Evolutionary conservation across 495 filamentous ascomycete species (phyloP), one percentile per base, ranked within the genome.

Genomic region (Neurospora sp.): DNA sequence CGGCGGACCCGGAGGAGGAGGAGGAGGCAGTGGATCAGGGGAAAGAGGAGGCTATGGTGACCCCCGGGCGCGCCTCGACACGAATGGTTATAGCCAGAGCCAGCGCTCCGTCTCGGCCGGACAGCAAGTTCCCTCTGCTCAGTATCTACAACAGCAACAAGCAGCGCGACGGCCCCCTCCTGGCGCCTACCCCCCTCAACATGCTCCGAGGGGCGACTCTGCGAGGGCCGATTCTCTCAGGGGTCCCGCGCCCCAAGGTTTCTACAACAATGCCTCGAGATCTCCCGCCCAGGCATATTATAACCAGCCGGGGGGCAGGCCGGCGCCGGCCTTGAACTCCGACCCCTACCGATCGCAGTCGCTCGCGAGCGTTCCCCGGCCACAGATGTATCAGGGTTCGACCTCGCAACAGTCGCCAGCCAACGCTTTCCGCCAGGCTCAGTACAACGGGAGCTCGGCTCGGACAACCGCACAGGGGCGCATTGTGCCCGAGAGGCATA

Each of bases 391-490:
- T 78, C 88, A 89, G 40, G 84, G 85, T 39, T 88, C 89, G n/a
- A 87, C 90, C 80, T 89, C 89, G 70, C 87, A 91, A 70, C 87
- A 91, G 72, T 84, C 89, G 9, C 89, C 92, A 39, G 90, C 90
- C 23, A 91, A 89, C 75, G 87, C 90, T 44, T 93, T 94, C 76
- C 90, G 94, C 37, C 90, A 93, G 71, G 89, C 92, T 42, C 90
- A 89, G 23, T 94, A 96, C 82, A 84, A 76, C 23, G 80, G 84
- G 27, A 79, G 84, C 72, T 90, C 92, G 41, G 79, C 84, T 20
- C 88, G 93, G 78, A 98, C 94, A 38, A 96, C 94, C 31, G 93
- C 93, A 2, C 93, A 97, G 80, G 96, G 96, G 18, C 88, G 96
- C 70, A 82, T 93, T 37, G 93, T 99, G 1, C 96, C 96, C 8